These are phyloP conservation scores for Rhizomucor miehei DNA, from an alignment of 371 early-diverging fungal genomes.

Conservation along the genomic window DNA sequence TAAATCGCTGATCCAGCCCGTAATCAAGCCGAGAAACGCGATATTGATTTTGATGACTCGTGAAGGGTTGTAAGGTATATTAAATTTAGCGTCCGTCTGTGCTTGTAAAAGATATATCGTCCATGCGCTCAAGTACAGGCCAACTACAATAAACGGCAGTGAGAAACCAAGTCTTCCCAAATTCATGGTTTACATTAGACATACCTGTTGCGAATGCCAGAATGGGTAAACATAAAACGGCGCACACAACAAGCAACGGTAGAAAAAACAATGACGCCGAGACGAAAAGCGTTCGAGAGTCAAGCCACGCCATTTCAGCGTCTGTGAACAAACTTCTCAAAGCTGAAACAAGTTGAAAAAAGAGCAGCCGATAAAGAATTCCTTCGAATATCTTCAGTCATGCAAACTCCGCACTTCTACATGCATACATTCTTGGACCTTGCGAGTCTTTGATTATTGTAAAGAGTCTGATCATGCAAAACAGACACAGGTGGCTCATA, in stretches of 20 bases:
- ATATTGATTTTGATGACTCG: slow-evolving; percentile 43
- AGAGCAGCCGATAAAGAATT: too few species aligned
- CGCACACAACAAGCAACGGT: slow-evolving; percentile 28
- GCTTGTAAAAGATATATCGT: slow-evolving; percentile 36
- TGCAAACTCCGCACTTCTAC: too few species aligned
- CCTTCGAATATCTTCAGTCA: too few species aligned
- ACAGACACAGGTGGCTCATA: too few species aligned
- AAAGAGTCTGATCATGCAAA: too few species aligned
- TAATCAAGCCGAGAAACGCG: slow-evolving; percentile 15
- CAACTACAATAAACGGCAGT: background rate
- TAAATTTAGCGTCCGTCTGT: slow-evolving; percentile 33
- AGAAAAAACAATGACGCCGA: slow-evolving; percentile 43
- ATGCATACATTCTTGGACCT: too few species aligned
- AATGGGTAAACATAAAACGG: slow-evolving; percentile 35
- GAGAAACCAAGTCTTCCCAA: background rate
- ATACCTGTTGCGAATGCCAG: slow-evolving; percentile 32
- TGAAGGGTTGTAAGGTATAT: slow-evolving; percentile 42
- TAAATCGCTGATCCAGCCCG: slow-evolving; percentile 28
- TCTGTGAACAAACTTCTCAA: too few species aligned
- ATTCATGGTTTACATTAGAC: background rate
- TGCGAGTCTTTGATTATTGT: too few species aligned
- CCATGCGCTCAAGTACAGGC: slow-evolving; percentile 50
- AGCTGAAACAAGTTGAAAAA: too few species aligned
- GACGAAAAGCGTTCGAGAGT: slow-evolving; percentile 35
- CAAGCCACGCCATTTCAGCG: slow-evolving; percentile 13